These are phyloP conservation scores for Ophiosphaerella herpotricha DNA, from an alignment of 2,329 filamentous ascomycete genomes.

Conservation along the genomic window DNA sequence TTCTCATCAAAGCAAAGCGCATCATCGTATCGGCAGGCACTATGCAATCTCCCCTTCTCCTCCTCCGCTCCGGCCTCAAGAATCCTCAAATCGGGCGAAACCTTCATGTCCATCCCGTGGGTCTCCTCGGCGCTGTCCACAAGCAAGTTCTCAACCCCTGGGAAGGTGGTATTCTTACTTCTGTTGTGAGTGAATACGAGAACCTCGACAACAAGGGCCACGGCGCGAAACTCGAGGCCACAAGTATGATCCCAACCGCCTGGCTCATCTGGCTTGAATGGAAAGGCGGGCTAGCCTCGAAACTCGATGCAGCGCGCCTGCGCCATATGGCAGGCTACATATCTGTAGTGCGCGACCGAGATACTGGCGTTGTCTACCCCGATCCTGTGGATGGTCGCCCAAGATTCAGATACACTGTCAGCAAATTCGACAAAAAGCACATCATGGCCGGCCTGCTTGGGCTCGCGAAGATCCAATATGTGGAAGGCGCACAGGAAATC, in stretches of 20 bases:
- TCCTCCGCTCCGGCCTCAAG: conserved; percentile 77
- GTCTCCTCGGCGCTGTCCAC: conserved; percentile 63
- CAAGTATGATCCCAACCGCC: conserved; percentile 73
- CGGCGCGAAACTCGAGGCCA: conserved; percentile 79
- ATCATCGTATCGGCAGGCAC: conserved; percentile 80
- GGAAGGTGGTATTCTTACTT: conserved; percentile 78
- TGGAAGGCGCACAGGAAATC: conserved; percentile 81
- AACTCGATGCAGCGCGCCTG: conserved; percentile 70
- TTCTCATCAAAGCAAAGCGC: conserved; percentile 77
- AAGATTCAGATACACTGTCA: conserved; percentile 71
- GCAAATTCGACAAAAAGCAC: conserved; percentile 72
- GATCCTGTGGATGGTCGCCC: conserved; percentile 70
- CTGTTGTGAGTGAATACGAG: conserved; percentile 76
- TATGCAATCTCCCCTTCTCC: conserved; percentile 74
- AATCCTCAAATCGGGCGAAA: conserved; percentile 83
- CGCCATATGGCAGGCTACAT: conserved; percentile 74
- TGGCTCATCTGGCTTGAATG: conserved; percentile 69
- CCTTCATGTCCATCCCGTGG: conserved; percentile 78
- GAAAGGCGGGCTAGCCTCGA: conserved; percentile 70
- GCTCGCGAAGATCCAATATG: conserved; percentile 75
- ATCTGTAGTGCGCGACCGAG: conserved; percentile 73
- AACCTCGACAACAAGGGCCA: conserved; percentile 81
- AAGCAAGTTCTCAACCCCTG: conserved; percentile 66
- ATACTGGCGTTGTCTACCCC: conserved; percentile 73
- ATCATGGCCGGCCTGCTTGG: conserved; percentile 73